Conservation (phyloP, 2,329 filamentous ascomycete genomes). For the Metarhizium sp. region DNA sequence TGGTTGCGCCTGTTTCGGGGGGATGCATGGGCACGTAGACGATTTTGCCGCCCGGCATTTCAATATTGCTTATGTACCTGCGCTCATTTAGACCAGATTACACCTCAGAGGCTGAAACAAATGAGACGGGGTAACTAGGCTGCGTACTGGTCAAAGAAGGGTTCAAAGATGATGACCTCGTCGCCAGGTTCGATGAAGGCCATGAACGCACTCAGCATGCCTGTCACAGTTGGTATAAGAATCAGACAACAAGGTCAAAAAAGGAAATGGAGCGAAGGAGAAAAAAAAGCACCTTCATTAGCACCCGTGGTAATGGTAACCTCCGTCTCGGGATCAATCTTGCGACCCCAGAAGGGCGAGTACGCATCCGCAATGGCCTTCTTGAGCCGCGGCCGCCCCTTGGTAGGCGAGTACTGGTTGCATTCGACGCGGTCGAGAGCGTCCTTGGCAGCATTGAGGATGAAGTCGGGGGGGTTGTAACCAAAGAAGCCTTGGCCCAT, state of each 20-base stretch:
- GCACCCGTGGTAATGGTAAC: conserved; percentile 90
- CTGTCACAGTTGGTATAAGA: conserved; percentile 1
- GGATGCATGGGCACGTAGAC: conserved; percentile 94
- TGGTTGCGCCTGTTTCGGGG: conserved; percentile 65
- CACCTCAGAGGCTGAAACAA: neutral
- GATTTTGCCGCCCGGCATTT: conserved; percentile 93
- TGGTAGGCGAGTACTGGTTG: conserved; percentile 97
- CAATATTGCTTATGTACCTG: conserved; percentile 83
- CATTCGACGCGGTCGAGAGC: conserved; percentile 88
- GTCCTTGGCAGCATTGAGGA: conserved; percentile 82
- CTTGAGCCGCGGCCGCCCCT: conserved; percentile 81
- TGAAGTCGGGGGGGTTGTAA: conserved; percentile 89
- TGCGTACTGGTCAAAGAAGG: conserved; percentile 85
- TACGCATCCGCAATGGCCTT: conserved; percentile 92
- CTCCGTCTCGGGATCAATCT: conserved; percentile 80
- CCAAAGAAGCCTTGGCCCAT: conserved; percentile 68
- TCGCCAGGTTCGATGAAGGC: conserved; percentile 89
- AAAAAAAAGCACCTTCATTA: conserved; percentile 49
- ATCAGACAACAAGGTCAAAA: neutral
- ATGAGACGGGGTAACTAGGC: too few species aligned
- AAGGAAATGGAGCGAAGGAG: neutral
- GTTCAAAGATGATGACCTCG: conserved; percentile 96
- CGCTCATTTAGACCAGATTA: neutral
- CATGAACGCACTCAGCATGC: conserved; percentile 97
- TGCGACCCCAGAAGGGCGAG: conserved; percentile 75